Base-by-base conservation (phyloP, 73 alveolate species). In the Urostyla sp. region DNA sequence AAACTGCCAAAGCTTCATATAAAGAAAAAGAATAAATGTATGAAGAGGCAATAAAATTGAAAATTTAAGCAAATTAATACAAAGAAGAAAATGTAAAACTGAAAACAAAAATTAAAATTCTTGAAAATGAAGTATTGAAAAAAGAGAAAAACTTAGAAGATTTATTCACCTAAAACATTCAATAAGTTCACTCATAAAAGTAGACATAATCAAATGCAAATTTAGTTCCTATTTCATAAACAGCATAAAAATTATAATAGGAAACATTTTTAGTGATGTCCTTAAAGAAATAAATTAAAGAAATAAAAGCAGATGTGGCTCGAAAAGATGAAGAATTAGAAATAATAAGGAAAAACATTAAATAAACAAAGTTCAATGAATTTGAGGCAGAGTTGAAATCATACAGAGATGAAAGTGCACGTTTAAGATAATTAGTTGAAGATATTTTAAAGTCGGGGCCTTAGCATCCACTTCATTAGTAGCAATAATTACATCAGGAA, bases 31-130 rank as follows among this genome's bases (percentile, higher is more conserved):
- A 77, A 31, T 21, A 59, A 32, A 45, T 77, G 6, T 77, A 54
- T 31, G 88, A 77, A 21, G 88, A 77, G 31, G 88, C 88, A 13
- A 77, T 77, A 32, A 77, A 77, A 32, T 44, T 77, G 58, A 77
- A 77, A 57, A 77, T 77, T 2, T 10, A 58, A 31, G 23, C 57
- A 26, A 77, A 77, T 67, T 18, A 28, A 18, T 57, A 58, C 27
- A 77, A 48, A 59, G 88, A 77, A n/a, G 88, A 77, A 59, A 77
- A 77, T 52, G 30, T 59, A 1, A 77, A 45, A 30, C 80, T 77
- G 23, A 57, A 59, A 59, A 77, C 88, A 26, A 77, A 59, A 37
- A 45, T 77, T n/a, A 44, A 77, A 57, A 59, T 59, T 30, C 80
- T 77, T 36, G 88, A 77, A 31, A 59, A 44, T 36, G 88, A 77